Evolutionary conservation across 768 basidiomycete species (phyloP).

Genomic region (Trametes villosa): DNA sequence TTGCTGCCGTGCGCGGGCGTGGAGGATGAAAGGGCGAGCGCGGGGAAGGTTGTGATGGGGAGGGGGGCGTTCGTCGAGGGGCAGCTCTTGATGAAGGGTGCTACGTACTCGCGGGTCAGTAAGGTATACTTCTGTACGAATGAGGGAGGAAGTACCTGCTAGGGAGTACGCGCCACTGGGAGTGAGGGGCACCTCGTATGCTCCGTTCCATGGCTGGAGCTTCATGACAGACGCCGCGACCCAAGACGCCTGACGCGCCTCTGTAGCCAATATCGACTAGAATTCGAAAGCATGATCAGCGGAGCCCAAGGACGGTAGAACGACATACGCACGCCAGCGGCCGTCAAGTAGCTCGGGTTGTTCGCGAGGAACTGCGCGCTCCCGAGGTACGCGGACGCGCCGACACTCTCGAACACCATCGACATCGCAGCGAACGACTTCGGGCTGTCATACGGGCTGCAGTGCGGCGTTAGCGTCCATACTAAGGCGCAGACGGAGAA

Average conservation of each 20-base stretch:
- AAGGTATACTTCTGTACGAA: background rate
- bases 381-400: constrained; percentile 62
- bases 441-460: constrained; percentile 48
- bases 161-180: constrained; percentile 51
- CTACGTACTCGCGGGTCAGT: background rate
- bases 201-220: constrained; percentile 48
- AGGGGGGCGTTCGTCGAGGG: constrained; percentile 52
- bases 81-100: constrained; percentile 54
- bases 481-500: no score
- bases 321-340: constrained; percentile 45
- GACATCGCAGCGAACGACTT: constrained; percentile 49
- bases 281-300: background rate
- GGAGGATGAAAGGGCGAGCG: constrained; percentile 38
- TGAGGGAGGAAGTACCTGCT: constrained; percentile 29
- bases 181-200: constrained; percentile 44
- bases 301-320: background rate
- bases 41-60: constrained; percentile 54
- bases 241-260: constrained; percentile 59
- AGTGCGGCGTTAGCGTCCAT: background rate
- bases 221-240: constrained; percentile 46
- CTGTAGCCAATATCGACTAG: constrained; percentile 54
- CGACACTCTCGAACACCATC: constrained; percentile 56
- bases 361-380: constrained; percentile 47
- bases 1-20: constrained; percentile 36
- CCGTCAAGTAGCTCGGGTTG: constrained; percentile 49